phyloP scores from a whole-genome alignment of 1,284 basidiomycete species.

The Peniophora sp. region DNA sequence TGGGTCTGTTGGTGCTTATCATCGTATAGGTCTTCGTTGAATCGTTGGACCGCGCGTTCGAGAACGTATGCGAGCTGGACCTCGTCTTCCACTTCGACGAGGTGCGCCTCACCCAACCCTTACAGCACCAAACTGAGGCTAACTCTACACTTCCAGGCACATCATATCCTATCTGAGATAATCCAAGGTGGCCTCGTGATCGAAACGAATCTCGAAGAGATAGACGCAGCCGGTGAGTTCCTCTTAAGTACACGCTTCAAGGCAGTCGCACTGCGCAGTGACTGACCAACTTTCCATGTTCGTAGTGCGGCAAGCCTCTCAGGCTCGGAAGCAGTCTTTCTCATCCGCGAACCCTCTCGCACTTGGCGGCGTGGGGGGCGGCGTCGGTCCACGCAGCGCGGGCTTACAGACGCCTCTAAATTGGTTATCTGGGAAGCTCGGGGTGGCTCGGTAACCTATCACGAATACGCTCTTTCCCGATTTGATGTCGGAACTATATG shows the following conservation, averaged over 20 bases:
- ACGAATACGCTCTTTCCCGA: slow-evolving; percentile 23
- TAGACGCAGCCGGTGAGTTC: slow-evolving; percentile 64
- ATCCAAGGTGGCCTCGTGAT: slow-evolving; percentile 96
- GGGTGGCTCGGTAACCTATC: slow-evolving; percentile 39
- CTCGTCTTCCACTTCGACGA: slow-evolving; percentile 99
- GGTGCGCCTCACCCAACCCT: slow-evolving; percentile 35
- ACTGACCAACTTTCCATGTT: neutral
- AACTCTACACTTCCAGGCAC: slow-evolving; percentile 48
- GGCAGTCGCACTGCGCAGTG: neutral
- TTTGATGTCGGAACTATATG: neutral
- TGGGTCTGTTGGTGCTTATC: neutral
- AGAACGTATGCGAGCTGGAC: slow-evolving; percentile 98
- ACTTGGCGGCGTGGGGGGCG: slow-evolving; percentile 40
- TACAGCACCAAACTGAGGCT: neutral
- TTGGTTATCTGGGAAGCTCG: slow-evolving; percentile 70
- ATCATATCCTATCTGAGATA: slow-evolving; percentile 90
- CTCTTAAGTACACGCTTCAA: neutral
- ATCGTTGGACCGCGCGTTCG: slow-evolving; percentile 90
- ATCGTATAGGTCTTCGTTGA: slow-evolving; percentile 87
- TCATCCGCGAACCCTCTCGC: slow-evolving; percentile 71
- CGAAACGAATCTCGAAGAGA: slow-evolving; percentile 96
- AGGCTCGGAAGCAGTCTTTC: slow-evolving; percentile 68
- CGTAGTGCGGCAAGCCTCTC: slow-evolving; percentile 59
- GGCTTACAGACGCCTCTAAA: slow-evolving; percentile 65
- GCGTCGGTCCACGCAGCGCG: slow-evolving; percentile 52